Conservation (phyloP, 345 rosid genomes). For the Xanthoceras sorbifolium region DNA sequence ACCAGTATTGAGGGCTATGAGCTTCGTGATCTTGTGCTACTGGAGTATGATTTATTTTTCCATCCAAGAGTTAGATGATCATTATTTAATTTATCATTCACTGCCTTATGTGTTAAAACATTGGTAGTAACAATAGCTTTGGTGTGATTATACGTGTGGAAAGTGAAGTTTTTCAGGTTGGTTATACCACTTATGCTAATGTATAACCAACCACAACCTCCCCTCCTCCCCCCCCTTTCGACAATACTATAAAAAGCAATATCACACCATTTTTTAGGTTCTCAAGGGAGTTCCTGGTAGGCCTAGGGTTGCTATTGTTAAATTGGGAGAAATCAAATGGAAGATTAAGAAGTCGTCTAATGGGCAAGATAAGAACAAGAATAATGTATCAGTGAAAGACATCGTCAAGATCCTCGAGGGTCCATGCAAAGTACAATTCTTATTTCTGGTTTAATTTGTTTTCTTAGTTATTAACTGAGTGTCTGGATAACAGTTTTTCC, state of each 20-base stretch:
- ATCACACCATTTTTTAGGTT: slow-evolving; percentile 46
- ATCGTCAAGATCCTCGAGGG: slow-evolving; percentile 82
- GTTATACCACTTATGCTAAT: no score
- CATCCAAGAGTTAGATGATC: no score
- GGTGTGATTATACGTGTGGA: no score
- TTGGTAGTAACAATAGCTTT: no score
- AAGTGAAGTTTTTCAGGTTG: no score
- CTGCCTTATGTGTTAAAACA: no score
- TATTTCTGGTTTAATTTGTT: slow-evolving; percentile 12
- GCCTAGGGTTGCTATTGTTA: slow-evolving; percentile 76
- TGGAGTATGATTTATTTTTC: no score
- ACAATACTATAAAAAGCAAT: background rate
- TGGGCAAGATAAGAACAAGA: slow-evolving; percentile 71
- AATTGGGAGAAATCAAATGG: slow-evolving; percentile 89
- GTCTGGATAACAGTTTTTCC: slow-evolving; percentile 7
- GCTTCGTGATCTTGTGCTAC: no score
- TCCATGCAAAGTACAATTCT: slow-evolving; percentile 73
- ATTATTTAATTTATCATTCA: no score
- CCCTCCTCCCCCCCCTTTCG: no score
- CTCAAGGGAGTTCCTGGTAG: slow-evolving; percentile 94
- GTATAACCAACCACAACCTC: no score
- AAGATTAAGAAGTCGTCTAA: slow-evolving; percentile 73
- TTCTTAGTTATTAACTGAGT: slow-evolving; percentile 14
- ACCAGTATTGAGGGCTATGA: no score
- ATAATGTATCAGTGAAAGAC: slow-evolving; percentile 73